These are phyloP conservation scores for Hortaea werneckii DNA, from an alignment of 2,329 filamentous ascomycete genomes.

Conservation along the genomic window DNA sequence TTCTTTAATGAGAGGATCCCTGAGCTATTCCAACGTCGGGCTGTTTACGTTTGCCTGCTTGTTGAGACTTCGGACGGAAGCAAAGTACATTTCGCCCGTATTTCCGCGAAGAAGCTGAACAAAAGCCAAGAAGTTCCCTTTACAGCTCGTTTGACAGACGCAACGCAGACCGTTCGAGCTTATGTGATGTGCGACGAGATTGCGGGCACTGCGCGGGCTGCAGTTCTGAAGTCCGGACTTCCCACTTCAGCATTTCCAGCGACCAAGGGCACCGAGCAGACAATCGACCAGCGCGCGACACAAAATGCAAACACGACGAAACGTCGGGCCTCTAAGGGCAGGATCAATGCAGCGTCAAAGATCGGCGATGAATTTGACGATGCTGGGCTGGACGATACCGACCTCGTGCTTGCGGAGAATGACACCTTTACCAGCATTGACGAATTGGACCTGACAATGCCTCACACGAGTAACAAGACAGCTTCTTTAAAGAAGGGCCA, in stretches of 20 bases:
- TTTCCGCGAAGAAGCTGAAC: conserved; percentile 55
- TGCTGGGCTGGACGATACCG: conserved; percentile 42
- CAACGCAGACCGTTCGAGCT: conserved; percentile 52
- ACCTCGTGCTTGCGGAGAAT: conserved; percentile 37
- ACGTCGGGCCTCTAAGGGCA: conserved; percentile 9
- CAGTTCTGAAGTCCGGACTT: conserved; percentile 42
- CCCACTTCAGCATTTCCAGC: conserved; percentile 35
- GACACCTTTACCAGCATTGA: conserved; percentile 44
- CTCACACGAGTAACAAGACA: conserved; percentile 1
- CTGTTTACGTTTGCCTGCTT: conserved; percentile 62
- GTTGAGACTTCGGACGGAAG: conserved; percentile 60
- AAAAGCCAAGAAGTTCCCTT: conserved; percentile 52
- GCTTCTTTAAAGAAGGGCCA: background rate
- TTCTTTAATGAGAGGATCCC: conserved; percentile 58
- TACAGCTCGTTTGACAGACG: conserved; percentile 43
- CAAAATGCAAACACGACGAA: conserved; percentile 18
- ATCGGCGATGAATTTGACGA: conserved; percentile 44
- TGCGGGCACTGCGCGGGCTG: conserved; percentile 47
- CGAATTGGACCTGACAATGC: conserved; percentile 29
- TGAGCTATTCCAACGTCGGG: conserved; percentile 52
- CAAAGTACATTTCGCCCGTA: conserved; percentile 58
- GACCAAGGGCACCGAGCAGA: conserved; percentile 12
- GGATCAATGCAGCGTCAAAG: too few species aligned
- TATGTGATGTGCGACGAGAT: conserved; percentile 79
- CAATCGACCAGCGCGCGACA: conserved; percentile 4